Evolutionary conservation across 176 grass and related monocot species (phyloP).

Genomic region (Triticum timopheevii): DNA sequence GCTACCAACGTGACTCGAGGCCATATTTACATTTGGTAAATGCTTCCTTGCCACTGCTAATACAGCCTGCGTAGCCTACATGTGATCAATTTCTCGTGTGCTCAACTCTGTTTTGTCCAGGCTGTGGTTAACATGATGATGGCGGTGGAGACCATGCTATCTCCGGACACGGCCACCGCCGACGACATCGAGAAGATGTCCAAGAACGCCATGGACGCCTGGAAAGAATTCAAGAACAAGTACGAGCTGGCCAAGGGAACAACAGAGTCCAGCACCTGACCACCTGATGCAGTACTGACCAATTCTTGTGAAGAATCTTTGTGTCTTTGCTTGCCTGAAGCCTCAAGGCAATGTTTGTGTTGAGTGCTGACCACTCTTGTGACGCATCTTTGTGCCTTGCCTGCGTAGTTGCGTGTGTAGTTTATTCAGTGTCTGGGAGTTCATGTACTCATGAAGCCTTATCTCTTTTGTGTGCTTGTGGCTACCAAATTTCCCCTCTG

Average conservation of each 20-base stretch:
- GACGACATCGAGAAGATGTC: constrained; percentile 42
- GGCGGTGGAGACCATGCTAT: constrained; percentile 52
- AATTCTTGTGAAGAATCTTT: background rate
- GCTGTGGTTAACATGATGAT: constrained; percentile 69
- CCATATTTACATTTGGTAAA: constrained; percentile 53
- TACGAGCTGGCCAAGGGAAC: constrained; percentile 16
- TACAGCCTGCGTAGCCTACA: background rate
- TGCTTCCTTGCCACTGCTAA: background rate
- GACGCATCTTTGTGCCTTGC: background rate
- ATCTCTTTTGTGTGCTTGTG: background rate
- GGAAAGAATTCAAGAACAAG: constrained; percentile 49
- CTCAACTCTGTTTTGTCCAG: constrained; percentile 17
- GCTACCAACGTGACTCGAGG: constrained; percentile 42
- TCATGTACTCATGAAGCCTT: background rate
- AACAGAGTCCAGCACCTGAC: constrained; percentile 9
- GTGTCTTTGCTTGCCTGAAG: background rate
- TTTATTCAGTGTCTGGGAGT: background rate
- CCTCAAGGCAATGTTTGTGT: background rate
- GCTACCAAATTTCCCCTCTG: background rate
- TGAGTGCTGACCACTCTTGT: background rate
- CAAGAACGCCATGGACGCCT: constrained; percentile 38
- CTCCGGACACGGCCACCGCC: constrained; percentile 19
- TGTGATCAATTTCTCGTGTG: background rate
- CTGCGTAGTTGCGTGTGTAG: background rate
- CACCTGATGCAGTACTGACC: background rate